Base-by-base conservation (phyloP, 2,329 filamentous ascomycete species). In the Stagonosporopsis chrysanthemi region DNA sequence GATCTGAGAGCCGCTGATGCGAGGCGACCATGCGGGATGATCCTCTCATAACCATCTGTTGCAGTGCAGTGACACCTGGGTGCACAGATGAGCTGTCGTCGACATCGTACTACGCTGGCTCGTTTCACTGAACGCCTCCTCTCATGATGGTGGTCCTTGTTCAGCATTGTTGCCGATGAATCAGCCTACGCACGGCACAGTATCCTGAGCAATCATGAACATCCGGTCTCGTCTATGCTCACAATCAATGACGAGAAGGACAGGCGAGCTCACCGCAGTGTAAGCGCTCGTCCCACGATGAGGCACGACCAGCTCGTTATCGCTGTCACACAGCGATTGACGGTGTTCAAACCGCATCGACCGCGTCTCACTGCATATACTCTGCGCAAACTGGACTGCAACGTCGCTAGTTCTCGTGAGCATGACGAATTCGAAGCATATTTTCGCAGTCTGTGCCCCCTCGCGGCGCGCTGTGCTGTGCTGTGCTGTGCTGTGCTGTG, bases 311-410 rank as follows among this genome's bases (percentile, higher is more conserved):
- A 43, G 24, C 49, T 45, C n/a, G 15, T 40, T 43, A 40, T 46
- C 49, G 26, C 33, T 24, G 59, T 65, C 39, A 40, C 54, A 62
- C 60, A 52, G 53, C 64, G 49, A 62, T 59, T 56, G 62, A 58
- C 43, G 31, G 31, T 52, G 41, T 36, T 42, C 43, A 26, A 53
- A 54, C 52, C 56, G 55, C 54, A 52, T 48, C 43, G 39, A 44
- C 38, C 9, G 48, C 48, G 54, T 57, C 39, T 44, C 48, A 57
- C 54, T 43, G 60, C 44, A 62, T 46, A 14, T 22, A 33, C 24
- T 52, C 47, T 38, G 44, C 39, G 43, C 54, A 22, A 40, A 35
- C 56, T 38, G 38, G 47, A 59, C 40, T 56, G 58, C 51, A 64
- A 61, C 61, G 46, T 60, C 39, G n/a, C 38, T 42, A 48, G 29